Evolutionary conservation across 805 yeast species (phyloP), one percentile per base, ranked within the genome.

Genomic region (Saturnispora silvae): DNA sequence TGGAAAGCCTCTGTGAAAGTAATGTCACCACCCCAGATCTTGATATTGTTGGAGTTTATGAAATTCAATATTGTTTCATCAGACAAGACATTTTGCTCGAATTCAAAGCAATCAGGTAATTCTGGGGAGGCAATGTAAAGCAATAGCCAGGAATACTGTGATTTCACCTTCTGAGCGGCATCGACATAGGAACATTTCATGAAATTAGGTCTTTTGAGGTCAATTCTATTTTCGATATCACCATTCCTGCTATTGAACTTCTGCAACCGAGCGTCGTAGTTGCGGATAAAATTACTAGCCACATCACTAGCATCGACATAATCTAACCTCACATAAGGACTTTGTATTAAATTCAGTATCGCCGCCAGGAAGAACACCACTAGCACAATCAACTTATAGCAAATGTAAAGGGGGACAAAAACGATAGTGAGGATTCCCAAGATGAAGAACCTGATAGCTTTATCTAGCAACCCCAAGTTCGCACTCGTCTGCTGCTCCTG

Each of bases 1-100:
- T 84, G 94, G 51, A 73, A 77, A 1, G 89, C 83, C 55, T 89
- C 97, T 16, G 86, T 74, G 40, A 76, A 75, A n/a, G 71, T 68
- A 18, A 81, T 72, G 51, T 83, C 79, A 7, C 96, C 95, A 29
- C 87, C 94, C 97, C 97, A 89, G 2, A 83, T 58, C 3, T 83
- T 45, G 2, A 78, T 53, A 31, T 81, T 68, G 33, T 67, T 68
- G 16, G 70, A 68, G 16, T 58, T 59, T 37, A 75, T 51, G 47
- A 67, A 63, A 26, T 63, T 55, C 11, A 71, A 59, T 37, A 82
- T 73, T 19, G 54, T 56, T 3, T 64, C 67, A 41, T 71, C 64
- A 30, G 75, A 59, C 33, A 85, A 53, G 3, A 84, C 67, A 9
- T 67, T 66, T 11, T 65, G 56, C 34, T 77, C 69, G 43, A 81